These are phyloP conservation scores for Barnettozyma vustinii DNA, from an alignment of 805 yeast species.

Conservation along the genomic window DNA sequence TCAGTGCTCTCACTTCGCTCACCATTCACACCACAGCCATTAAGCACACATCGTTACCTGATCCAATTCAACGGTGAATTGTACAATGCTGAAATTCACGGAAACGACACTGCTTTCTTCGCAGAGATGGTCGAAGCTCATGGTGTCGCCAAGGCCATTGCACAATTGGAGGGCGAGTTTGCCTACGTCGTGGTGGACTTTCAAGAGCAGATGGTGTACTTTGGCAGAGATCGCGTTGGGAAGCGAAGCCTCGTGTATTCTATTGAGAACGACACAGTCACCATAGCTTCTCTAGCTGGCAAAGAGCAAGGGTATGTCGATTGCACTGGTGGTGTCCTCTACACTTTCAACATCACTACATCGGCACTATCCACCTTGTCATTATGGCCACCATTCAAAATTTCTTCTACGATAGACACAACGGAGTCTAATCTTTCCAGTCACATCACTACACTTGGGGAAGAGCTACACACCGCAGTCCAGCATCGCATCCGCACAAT, in stretches of 20 bases:
- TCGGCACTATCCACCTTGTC: constrained; percentile 16
- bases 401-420: constrained; percentile 21
- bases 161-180: constrained; percentile 70
- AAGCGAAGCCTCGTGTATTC: constrained; percentile 65
- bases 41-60: constrained; percentile 28
- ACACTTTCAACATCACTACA: constrained; percentile 32
- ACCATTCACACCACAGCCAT: constrained; percentile 78
- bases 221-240: constrained; percentile 83
- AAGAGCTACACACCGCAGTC: constrained; percentile 35
- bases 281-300: constrained; percentile 43
- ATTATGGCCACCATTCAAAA: constrained; percentile 12
- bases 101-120: constrained; percentile 58
- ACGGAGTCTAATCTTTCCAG: constrained; percentile 8
- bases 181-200: constrained; percentile 54
- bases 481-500: constrained; percentile 51
- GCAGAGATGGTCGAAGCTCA: constrained; percentile 8
- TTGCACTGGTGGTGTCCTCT: constrained; percentile 49
- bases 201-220: constrained; percentile 41
- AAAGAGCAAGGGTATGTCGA: constrained; percentile 37
- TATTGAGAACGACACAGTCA: constrained; percentile 29
- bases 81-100: constrained; percentile 52
- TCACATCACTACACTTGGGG: constrained; percentile 22
- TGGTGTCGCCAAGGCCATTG: constrained; percentile 36
- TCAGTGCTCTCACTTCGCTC: constrained; percentile 77
- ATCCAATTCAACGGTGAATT: constrained; percentile 91